These are phyloP conservation scores for Penicillium fuscoglaucum DNA, from an alignment of 2,329 filamentous ascomycete species.

Conservation along the genomic window DNA sequence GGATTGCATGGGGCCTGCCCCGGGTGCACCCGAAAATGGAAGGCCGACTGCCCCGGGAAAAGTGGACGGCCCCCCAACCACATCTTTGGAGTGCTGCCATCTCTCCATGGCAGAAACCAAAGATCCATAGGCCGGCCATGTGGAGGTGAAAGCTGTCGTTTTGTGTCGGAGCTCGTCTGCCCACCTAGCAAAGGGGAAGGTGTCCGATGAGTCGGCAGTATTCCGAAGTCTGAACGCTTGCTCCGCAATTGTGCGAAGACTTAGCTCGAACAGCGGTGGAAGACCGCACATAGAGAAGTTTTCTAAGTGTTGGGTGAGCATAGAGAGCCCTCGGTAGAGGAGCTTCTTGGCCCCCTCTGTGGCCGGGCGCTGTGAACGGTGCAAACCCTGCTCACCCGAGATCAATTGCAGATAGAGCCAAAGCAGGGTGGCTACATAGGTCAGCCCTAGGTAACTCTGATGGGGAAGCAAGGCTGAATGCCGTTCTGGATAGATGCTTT, in stretches of 20 bases:
- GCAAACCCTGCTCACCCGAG: conserved; percentile 32
- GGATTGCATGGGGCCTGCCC: conserved; percentile 11
- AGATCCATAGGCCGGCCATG: conserved; percentile 39
- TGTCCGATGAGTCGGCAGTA: conserved; percentile 29
- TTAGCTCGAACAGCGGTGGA: conserved; percentile 41
- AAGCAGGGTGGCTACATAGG: conserved; percentile 39
- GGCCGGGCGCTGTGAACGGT: conserved; percentile 35
- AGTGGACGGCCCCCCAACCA: conserved; percentile 9
- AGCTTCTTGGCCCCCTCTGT: conserved; percentile 40
- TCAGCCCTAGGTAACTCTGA: conserved; percentile 41
- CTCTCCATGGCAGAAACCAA: conserved; percentile 32
- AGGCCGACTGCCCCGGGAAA: conserved; percentile 8
- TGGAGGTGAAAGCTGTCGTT: conserved; percentile 25
- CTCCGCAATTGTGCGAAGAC: conserved; percentile 38
- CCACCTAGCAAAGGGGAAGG: conserved; percentile 40
- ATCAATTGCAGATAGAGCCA: conserved; percentile 39
- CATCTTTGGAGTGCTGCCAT: conserved; percentile 27
- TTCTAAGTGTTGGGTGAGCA: conserved; percentile 40
- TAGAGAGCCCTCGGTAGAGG: conserved; percentile 37
- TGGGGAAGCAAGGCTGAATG: conserved; percentile 41
- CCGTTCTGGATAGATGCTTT: conserved; percentile 39
- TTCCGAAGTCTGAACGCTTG: conserved; percentile 34
- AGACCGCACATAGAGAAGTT: conserved; percentile 40
- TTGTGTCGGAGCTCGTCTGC: conserved; percentile 35
- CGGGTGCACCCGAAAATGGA: conserved; percentile 3